Evolutionary conservation across 2,329 filamentous ascomycete genomes (phyloP), one percentile per base, ranked within the genome.

Genomic region (Verticillium alfalfae): DNA sequence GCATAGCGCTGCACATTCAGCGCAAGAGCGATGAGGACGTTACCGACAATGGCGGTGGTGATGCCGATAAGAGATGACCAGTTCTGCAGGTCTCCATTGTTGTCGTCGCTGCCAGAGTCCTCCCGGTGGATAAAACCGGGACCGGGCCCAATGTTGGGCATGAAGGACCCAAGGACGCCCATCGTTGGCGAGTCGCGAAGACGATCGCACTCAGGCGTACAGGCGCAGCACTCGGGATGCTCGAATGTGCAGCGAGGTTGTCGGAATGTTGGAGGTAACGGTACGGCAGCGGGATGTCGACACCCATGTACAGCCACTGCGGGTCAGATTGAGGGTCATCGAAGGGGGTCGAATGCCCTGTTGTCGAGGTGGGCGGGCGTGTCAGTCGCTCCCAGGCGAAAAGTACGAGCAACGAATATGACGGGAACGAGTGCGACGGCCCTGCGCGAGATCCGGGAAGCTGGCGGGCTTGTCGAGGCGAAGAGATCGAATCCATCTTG

Each of bases 61-160:
- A 99, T 97, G 68, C 95, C 95, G 71, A 99, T 98, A 60, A 98
- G 81, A 34, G 93, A 96, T 56, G 93, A 96, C 93, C 94, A 98
- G 73, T 88, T 80, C 66, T 85, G 82, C 31, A 88, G 74, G 9
- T 82, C 79, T 60, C 83, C 79, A 13, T 37, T 37, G 56, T 78
- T 79, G 37, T 75, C 72, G 39, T 78, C 71, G 60, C 69, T 55
- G 13, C 61, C 54, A 31, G 26, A 13, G 7, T 56, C 13, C 34
- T 56, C 54, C 26, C n/a, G n/a, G 54, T 13, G 54, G 26, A 34
- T 3, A 9, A 13, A 26, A 16, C 16, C 54, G 54, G 34, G 13
- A 8, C 34, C 31, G 18, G 18, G 45, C 45, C 26, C 8, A 22
- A 12, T 52, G n/a, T 52, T 18, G 45, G 45, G 45, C 8, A 52